Percentiles rank a stretch among this genome's conserved stretches.
These are phyloP conservation scores for Haplosporangium sp. DNA, from an alignment of 371 early-diverging fungal genomes.

Conservation along the genomic window DNA sequence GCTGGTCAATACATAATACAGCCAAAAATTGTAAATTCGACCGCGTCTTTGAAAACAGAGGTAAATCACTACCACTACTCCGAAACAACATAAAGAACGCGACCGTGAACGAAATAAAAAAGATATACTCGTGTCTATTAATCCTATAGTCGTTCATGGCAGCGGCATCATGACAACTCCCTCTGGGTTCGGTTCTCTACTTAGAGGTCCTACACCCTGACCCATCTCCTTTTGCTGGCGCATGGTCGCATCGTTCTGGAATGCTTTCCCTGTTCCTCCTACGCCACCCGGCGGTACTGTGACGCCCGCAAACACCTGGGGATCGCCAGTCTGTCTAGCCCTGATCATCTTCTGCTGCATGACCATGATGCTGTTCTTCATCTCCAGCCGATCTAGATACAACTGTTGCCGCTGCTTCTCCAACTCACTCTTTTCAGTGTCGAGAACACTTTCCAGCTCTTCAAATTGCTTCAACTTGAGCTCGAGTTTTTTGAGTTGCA, in stretches of 20 bases:
- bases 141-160: slow-evolving; percentile 12
- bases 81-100: too few species aligned
- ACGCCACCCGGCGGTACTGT: slow-evolving; percentile 48
- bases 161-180: slow-evolving; percentile 39
- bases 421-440: slow-evolving; percentile 84
- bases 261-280: slow-evolving; percentile 38
- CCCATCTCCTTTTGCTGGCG: slow-evolving; percentile 34
- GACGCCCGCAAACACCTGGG: slow-evolving; percentile 41
- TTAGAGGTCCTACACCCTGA: slow-evolving; percentile 25
- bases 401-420: slow-evolving; percentile 84
- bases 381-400: slow-evolving; percentile 78
- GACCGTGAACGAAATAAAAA: too few species aligned
- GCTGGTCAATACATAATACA: too few species aligned
- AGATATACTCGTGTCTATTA: background rate
- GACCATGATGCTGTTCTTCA: slow-evolving; percentile 66
- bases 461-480: slow-evolving; percentile 93
- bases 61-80: too few species aligned
- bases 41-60: too few species aligned
- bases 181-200: slow-evolving; percentile 29
- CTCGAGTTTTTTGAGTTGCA: slow-evolving; percentile 88
- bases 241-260: slow-evolving; percentile 32
- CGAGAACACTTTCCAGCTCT: slow-evolving; percentile 87
- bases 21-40: too few species aligned
- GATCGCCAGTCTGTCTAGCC: slow-evolving; percentile 46
- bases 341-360: slow-evolving; percentile 65